Percentiles rank a stretch among this genome's conserved stretches.
phyloP scores from a whole-genome alignment of 2,329 filamentous ascomycete genomes.

The Ophiocordyceps camponoti-saundersi region DNA sequence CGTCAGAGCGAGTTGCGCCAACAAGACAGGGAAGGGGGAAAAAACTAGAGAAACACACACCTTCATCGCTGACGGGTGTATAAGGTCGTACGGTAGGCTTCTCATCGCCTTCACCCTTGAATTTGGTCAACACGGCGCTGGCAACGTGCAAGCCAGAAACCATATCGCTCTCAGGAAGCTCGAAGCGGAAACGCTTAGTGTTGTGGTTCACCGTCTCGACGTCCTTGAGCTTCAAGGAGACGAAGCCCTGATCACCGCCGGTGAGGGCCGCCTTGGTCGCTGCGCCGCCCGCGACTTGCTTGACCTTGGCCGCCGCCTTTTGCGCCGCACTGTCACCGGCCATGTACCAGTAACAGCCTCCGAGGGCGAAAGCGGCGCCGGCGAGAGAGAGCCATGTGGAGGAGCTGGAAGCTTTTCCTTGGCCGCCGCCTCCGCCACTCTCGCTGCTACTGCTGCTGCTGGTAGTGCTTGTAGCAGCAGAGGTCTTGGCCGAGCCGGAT shows the following conservation, averaged over 20 bases:
- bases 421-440: too few species aligned
- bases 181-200: slow-evolving; percentile 83
- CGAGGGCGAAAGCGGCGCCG: slow-evolving; percentile 40
- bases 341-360: slow-evolving; percentile 39
- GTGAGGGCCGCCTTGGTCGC: slow-evolving; percentile 40
- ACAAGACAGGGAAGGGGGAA: neutral
- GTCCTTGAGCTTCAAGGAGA: slow-evolving; percentile 63
- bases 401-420: slow-evolving; percentile 19
- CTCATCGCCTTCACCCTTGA: slow-evolving; percentile 62
- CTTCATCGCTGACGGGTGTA: slow-evolving; percentile 78
- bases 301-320: slow-evolving; percentile 38
- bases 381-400: slow-evolving; percentile 38
- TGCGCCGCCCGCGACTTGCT: slow-evolving; percentile 19
- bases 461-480: slow-evolving; percentile 7
- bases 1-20: slow-evolving; percentile 1
- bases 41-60: slow-evolving; percentile 22
- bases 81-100: slow-evolving; percentile 87
- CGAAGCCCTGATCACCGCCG: slow-evolving; percentile 79
- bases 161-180: slow-evolving; percentile 66
- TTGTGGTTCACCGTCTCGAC: slow-evolving; percentile 80
- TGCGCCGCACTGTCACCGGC: slow-evolving; percentile 32
- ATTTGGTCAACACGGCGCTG: slow-evolving; percentile 85
- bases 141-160: slow-evolving; percentile 70
- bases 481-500: slow-evolving; percentile 27
- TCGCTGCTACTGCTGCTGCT: neutral